Evolutionary conservation across 352 stramenopile species (phyloP).

Genomic region (Pythium guiyangense): DNA sequence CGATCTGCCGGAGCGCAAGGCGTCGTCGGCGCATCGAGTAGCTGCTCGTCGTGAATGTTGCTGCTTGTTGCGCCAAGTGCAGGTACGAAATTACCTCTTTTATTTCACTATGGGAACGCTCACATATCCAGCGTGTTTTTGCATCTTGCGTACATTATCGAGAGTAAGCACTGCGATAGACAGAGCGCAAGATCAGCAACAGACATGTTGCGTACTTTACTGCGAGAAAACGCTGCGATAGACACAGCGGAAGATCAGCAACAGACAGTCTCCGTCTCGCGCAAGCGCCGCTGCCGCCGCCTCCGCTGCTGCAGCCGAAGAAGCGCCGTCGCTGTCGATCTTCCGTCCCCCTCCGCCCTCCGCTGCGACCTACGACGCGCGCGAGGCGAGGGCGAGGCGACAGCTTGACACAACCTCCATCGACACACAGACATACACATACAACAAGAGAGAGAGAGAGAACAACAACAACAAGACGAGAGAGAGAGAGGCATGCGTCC

Average conservation of each 20-base stretch:
- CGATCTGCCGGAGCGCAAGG: constrained; percentile 22
- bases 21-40: constrained; percentile 17
- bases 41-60: not conserved
- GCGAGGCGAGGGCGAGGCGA: too few relatives aligned
- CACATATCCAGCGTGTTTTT: too few relatives aligned
- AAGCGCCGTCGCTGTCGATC: not conserved
- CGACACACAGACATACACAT: too few relatives aligned
- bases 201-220: not conserved
- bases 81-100: too few relatives aligned
- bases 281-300: not conserved
- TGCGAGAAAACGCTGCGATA: not conserved
- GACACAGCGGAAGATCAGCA: not conserved
- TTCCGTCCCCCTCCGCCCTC: not conserved
- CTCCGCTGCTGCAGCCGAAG: too few relatives aligned
- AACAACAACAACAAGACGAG: not conserved
- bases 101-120: too few relatives aligned
- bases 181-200: not conserved
- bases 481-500: constrained; percentile 4
- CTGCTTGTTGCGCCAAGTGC: not conserved
- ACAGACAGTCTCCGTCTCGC: not conserved
- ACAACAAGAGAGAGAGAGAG: constrained; percentile 1
- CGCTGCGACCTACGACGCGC: too few relatives aligned
- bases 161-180: not conserved
- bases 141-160: too few relatives aligned
- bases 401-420: not conserved